Base-by-base conservation (phyloP, 371 early-diverging fungal species). In the Fennellomyces sp. region DNA sequence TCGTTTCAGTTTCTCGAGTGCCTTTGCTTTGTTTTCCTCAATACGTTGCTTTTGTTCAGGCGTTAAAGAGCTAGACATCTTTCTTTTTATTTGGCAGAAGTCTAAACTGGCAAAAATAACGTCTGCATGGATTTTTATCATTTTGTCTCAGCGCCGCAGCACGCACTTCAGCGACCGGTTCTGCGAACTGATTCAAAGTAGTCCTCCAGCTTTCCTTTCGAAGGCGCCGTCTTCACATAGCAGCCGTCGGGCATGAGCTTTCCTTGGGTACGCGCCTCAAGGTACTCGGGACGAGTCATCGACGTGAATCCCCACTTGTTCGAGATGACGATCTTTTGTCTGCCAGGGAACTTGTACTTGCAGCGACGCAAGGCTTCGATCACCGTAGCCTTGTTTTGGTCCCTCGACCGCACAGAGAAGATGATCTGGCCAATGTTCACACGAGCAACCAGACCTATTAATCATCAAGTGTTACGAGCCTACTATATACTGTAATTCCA, bases 231-330 rank as follows among this genome's bases (percentile, higher is more conserved):
- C 92, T 98, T 98, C 87, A 97, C 95, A 82, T 97, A 89, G 82
- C 91, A 91, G 63, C 98, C 98, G 83, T 97, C 97, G 59, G 93
- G 95, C 80, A 90, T 88, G 64, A 98, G 83, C 66, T 72, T 78
- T 61, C 94, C 94, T 54, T 84, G 86, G 65, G 84, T 80, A 63
- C 97, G 90, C 51, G 83, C 88, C 55, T 76, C 90, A 60, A 93
- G 82, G 75, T 95, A 94, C 69, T 99, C 97, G 68, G 93, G 96
- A 65, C 95, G 95, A 41, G 89, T 78, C 60, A 99, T 83, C 80
- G 95, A 93, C 86, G 99, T 99, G 91, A 99, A 99, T 68, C 99
- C 99, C 97, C 97, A 98, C 88, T 98, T 99, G 89, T 97, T 94
- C 82, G 98, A 97, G 73, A 98, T 86, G 66, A 97, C 88, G 72